Evolutionary conservation across 495 filamentous ascomycete species (phyloP).

Genomic region (Aeminium ludgeri): DNA sequence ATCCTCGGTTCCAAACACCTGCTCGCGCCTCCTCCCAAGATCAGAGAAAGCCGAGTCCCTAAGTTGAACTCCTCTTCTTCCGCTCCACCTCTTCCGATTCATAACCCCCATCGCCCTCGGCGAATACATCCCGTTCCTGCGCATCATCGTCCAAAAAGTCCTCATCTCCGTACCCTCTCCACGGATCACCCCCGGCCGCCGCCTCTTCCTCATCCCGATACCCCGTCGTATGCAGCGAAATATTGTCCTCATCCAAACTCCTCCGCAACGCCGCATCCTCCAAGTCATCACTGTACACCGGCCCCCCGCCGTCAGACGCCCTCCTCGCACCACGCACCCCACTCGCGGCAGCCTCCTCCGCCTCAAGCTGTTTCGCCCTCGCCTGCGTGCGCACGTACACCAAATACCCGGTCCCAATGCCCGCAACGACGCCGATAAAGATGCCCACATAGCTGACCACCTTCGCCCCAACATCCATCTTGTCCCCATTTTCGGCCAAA

Average conservation of each 20-base stretch:
- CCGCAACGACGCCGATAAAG: conserved; percentile 48
- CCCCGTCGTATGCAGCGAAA: conserved; percentile 22
- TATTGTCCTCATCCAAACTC: conserved; percentile 37
- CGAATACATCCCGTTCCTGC: conserved; percentile 22
- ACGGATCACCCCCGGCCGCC: conserved; percentile 4
- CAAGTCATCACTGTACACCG: conserved; percentile 26
- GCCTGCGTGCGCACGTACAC: conserved; percentile 75
- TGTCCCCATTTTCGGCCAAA: conserved; percentile 44
- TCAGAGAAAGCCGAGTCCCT: background rate
- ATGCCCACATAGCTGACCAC: conserved; percentile 72
- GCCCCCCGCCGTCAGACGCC: background rate
- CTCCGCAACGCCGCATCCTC: conserved; percentile 19
- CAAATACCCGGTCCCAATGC: conserved; percentile 58
- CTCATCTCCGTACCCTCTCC: conserved; percentile 20
- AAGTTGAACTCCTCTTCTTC: background rate
- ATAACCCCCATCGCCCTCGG: conserved; percentile 19
- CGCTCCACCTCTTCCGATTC: conserved; percentile 4
- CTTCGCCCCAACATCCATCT: conserved; percentile 49
- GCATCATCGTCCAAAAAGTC: conserved; percentile 24
- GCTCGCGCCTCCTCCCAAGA: too few species aligned
- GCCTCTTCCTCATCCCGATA: conserved; percentile 28
- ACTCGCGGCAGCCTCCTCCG: conserved; percentile 39
- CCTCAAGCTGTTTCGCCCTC: conserved; percentile 67
- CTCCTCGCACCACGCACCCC: conserved; percentile 11
- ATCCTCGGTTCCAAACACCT: too few species aligned